Percentiles rank a stretch among this genome's conserved stretches.
Conservation (phyloP, 2,329 filamentous ascomycete species). For the Pseudocercospora pini-densiflorae region DNA sequence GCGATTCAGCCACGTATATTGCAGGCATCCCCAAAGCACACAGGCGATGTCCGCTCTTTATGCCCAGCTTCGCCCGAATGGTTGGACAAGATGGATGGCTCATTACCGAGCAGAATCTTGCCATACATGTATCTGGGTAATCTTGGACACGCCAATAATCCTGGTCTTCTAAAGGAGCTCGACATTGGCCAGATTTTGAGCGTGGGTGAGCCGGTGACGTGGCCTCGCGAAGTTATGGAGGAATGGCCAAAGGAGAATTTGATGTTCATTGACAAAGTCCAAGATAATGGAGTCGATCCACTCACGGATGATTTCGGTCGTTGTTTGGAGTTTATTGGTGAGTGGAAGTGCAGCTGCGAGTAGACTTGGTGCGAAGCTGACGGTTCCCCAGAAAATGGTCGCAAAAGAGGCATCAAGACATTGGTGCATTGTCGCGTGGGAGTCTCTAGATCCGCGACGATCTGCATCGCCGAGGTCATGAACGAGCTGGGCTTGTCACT, state of each 20-base stretch:
- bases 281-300: constrained; percentile 96
- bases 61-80: constrained; percentile 71
- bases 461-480: constrained; percentile 99
- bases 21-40: constrained; percentile 64
- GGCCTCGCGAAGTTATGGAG: constrained; percentile 71
- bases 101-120: constrained; percentile 83
- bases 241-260: constrained; percentile 79
- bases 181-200: constrained; percentile 89
- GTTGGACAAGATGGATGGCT: constrained; percentile 85
- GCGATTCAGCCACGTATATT: constrained; percentile 77
- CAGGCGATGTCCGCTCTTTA: constrained; percentile 56
- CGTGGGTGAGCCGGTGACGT: constrained; percentile 85
- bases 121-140: constrained; percentile 98
- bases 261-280: constrained; percentile 80
- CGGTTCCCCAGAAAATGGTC: constrained; percentile 71
- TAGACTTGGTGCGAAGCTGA: background rate
- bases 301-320: constrained; percentile 82
- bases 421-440: constrained; percentile 96
- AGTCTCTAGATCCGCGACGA: constrained; percentile 92
- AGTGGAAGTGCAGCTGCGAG: constrained; percentile 43
- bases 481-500: constrained; percentile 77
- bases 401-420: constrained; percentile 76
- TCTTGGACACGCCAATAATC: constrained; percentile 90
- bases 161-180: constrained; percentile 75
- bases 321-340: constrained; percentile 92